phyloP scores from a whole-genome alignment of 352 stramenopile genomes.

The Globisporangium carolinianum region DNA sequence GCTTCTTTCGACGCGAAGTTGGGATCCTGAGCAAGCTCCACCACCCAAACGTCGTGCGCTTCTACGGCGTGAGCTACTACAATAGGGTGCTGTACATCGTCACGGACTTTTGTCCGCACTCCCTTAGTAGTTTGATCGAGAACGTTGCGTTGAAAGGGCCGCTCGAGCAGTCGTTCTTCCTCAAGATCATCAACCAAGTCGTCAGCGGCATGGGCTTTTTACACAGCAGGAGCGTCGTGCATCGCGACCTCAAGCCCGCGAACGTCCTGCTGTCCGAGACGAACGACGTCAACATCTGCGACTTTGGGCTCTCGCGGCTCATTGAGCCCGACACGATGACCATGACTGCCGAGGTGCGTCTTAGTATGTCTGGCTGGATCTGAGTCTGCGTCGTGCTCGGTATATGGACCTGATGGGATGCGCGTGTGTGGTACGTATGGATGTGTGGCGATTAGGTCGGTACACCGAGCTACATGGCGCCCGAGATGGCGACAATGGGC shows the following conservation, averaged over 20 bases:
- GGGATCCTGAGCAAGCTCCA: slow-evolving; percentile 83
- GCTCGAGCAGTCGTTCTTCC: slow-evolving; percentile 63
- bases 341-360: slow-evolving; percentile 69
- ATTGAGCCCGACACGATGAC: slow-evolving; percentile 82
- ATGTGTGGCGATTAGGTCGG: slow-evolving; percentile 32
- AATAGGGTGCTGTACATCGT: slow-evolving; percentile 88
- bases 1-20: slow-evolving; percentile 86
- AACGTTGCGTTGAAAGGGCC: slow-evolving; percentile 61
- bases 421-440: neutral
- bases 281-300: slow-evolving; percentile 91
- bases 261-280: slow-evolving; percentile 92
- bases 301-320: slow-evolving; percentile 89
- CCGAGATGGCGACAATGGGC: slow-evolving; percentile 88
- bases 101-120: slow-evolving; percentile 85
- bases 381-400: neutral
- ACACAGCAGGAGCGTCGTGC: slow-evolving; percentile 80
- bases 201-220: slow-evolving; percentile 90
- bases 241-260: slow-evolving; percentile 89
- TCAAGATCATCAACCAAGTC: slow-evolving; percentile 87
- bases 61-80: slow-evolving; percentile 89
- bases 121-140: slow-evolving; percentile 75
- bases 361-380: neutral
- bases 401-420: neutral
- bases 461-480: slow-evolving; percentile 87
- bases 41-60: slow-evolving; percentile 85